Conservation (phyloP, 2,329 filamentous ascomycete genomes). For the Claviceps africana region DNA sequence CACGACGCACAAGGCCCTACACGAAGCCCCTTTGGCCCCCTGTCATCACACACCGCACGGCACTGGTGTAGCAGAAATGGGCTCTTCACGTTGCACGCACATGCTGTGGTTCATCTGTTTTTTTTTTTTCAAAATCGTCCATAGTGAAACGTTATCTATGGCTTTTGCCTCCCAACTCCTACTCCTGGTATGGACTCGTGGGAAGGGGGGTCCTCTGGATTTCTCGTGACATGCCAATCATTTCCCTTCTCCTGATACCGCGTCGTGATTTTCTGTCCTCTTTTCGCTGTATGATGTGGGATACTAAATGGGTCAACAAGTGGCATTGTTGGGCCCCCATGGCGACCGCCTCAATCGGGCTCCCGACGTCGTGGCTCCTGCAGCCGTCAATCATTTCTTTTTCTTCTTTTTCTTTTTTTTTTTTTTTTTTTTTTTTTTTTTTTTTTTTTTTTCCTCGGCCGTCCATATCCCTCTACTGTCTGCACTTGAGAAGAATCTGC, state of each 20-base stretch:
- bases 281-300: background rate
- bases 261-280: background rate
- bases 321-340: no score
- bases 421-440: background rate
- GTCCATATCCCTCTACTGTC: conserved; percentile 14
- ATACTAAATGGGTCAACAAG: background rate
- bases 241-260: background rate
- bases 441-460: background rate
- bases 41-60: no score
- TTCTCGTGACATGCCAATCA: background rate
- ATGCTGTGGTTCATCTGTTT: background rate
- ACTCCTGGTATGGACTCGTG: background rate
- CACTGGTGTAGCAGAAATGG: no score
- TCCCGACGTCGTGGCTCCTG: background rate
- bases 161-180: conserved; percentile 2
- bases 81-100: background rate
- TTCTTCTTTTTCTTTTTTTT: background rate
- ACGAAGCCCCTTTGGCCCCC: no score
- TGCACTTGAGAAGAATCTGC: conserved; percentile 37
- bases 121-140: background rate
- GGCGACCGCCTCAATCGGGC: background rate
- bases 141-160: conserved; percentile 1
- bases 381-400: no score
- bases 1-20: no score
- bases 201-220: background rate